phyloP scores from a whole-genome alignment of 495 filamentous ascomycete species.

The Daldinia vernicosa region DNA sequence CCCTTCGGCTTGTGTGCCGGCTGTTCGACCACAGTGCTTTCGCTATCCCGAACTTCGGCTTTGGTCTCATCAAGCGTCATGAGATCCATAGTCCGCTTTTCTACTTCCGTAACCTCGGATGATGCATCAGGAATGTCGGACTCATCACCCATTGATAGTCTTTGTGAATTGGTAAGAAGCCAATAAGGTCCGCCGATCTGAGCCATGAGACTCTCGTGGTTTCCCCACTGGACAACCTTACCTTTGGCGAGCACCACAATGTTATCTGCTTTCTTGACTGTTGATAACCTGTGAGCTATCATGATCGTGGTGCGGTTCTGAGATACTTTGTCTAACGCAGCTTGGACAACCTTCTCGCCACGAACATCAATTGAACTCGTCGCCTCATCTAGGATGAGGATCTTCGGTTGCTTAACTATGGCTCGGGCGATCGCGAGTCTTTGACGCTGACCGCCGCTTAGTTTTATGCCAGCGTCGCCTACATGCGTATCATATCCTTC shows the following conservation, averaged over 20 bases:
- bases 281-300: conserved; percentile 69
- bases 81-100: conserved; percentile 54
- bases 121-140: conserved; percentile 28
- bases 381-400: conserved; percentile 86
- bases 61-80: conserved; percentile 45
- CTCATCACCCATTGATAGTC: conserved; percentile 47
- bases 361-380: conserved; percentile 70
- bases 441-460: conserved; percentile 73
- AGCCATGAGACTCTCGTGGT: conserved; percentile 70
- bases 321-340: conserved; percentile 63
- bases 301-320: conserved; percentile 66
- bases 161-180: conserved; percentile 61
- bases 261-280: conserved; percentile 71
- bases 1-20: conserved; percentile 45
- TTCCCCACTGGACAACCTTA: conserved; percentile 72
- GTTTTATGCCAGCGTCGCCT: conserved; percentile 65
- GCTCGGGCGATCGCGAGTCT: conserved; percentile 74
- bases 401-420: conserved; percentile 79
- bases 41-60: conserved; percentile 28
- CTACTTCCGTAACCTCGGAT: conserved; percentile 45
- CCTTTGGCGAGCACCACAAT: conserved; percentile 67
- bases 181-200: conserved; percentile 66
- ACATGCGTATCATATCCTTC: conserved; percentile 72
- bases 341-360: conserved; percentile 66
- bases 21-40: conserved; percentile 35